Percentiles rank a stretch among this genome's conserved stretches.
These are phyloP conservation scores for Persicaria tinctoria DNA, from an alignment of 148 eudicot genomes.

Conservation along the genomic window DNA sequence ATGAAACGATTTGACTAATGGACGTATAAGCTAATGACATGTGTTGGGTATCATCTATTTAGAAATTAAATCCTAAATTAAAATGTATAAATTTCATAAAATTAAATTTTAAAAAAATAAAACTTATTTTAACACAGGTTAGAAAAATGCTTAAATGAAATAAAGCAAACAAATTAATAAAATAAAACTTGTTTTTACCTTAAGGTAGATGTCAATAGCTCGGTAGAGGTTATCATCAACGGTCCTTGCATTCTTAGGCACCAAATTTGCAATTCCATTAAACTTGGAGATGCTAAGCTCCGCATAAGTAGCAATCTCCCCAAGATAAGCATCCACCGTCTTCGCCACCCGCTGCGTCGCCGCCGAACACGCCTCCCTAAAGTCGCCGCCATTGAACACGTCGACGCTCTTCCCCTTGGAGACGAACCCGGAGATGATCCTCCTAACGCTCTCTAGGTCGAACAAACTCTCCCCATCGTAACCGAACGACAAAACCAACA, in stretches of 20 bases:
- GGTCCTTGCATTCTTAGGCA: constrained; percentile 70
- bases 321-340: constrained; percentile 77
- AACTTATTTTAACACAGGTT: no score
- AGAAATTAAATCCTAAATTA: no score
- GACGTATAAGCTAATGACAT: no score
- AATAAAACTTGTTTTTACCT: constrained; percentile 32
- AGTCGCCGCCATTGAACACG: constrained; percentile 76
- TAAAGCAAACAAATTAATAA: neutral
- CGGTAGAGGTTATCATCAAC: constrained; percentile 83
- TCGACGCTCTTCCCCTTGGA: constrained; percentile 81
- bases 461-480: constrained; percentile 73
- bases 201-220: constrained; percentile 84
- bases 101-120: no score
- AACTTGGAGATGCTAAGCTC: constrained; percentile 80
- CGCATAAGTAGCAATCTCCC: constrained; percentile 59
- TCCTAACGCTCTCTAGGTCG: constrained; percentile 83
- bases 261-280: constrained; percentile 84
- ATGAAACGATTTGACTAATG: no score
- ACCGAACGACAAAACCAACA: constrained; percentile 55
- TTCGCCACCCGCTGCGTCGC: constrained; percentile 67
- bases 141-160: no score
- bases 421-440: constrained; percentile 62
- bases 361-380: constrained; percentile 52
- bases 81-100: no score
- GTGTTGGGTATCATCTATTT: no score